Evolutionary conservation across 352 stramenopile species (phyloP).

Genomic region (Globisporangium orthogonon): DNA sequence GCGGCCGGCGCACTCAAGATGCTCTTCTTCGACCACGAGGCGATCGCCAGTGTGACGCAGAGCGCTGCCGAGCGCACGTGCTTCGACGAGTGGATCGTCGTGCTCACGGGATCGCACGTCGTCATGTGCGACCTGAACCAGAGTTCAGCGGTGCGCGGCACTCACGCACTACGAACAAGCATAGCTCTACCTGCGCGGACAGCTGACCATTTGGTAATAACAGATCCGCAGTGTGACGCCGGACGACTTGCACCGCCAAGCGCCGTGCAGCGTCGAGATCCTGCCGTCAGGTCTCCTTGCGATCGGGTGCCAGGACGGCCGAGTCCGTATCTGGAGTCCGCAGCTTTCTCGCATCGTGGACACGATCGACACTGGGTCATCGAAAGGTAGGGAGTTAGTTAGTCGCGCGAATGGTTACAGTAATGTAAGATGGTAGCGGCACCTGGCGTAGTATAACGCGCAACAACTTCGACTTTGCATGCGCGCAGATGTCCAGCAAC

Average conservation of each 20-base stretch:
- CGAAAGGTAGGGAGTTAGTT: slow-evolving; percentile 23
- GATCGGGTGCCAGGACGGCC: slow-evolving; percentile 72
- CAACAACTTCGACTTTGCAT: no score
- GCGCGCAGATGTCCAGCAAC: slow-evolving; percentile 53
- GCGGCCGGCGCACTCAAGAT: slow-evolving; percentile 39
- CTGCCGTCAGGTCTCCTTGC: slow-evolving; percentile 56
- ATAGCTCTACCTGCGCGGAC: not conserved
- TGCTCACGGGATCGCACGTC: slow-evolving; percentile 51
- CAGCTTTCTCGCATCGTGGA: slow-evolving; percentile 50
- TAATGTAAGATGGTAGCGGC: no score
- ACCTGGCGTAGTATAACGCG: no score
- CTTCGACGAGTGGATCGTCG: slow-evolving; percentile 71
- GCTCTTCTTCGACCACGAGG: slow-evolving; percentile 75
- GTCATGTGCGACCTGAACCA: slow-evolving; percentile 71
- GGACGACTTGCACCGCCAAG: slow-evolving; percentile 57
- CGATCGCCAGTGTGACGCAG: slow-evolving; percentile 38
- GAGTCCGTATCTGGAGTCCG: slow-evolving; percentile 66
- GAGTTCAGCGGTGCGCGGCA: slow-evolving; percentile 28
- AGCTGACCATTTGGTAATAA: not conserved
- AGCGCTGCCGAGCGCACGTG: slow-evolving; percentile 33
- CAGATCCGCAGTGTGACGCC: slow-evolving; percentile 32
- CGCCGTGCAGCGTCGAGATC: slow-evolving; percentile 49
- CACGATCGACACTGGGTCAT: slow-evolving; percentile 52
- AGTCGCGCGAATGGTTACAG: no score
- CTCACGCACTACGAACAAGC: not conserved